Evolutionary conservation across 1,284 basidiomycete genomes (phyloP), one percentile per base, ranked within the genome.

Genomic region (Puccinia hordei): DNA sequence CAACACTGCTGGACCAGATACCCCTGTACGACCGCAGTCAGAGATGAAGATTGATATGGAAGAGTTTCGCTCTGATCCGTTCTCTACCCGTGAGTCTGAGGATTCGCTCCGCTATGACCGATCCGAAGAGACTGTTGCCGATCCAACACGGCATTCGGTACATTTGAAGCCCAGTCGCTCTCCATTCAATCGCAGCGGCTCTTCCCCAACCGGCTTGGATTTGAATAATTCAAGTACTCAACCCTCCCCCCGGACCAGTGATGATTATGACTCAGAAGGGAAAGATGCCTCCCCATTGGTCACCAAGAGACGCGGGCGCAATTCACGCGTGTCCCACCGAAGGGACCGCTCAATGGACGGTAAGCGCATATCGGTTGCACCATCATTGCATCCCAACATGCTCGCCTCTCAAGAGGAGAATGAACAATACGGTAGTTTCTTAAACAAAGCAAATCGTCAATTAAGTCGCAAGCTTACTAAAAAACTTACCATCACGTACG

Each of bases 1-100:
- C 8, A 89, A 92, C 82, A 92, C 93, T 0, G 95, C 92, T 92
- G 88, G 90, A 57, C 88, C 89, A 8, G 81, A 81, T 55, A 82
- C 82, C 61, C 83, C 82, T 49, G 65, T 77, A 30, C 59, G 57
- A 27, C 73, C 55, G 24, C 49, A 38, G 2, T 66, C 59, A 24
- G 74, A 66, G 0, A 76, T 55, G 44, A 76, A 76, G 46, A 76
- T 65, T 51, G 61, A 76, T 15, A 53, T 76, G 44, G 46, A 49
- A 13, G 38, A 44, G 44, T n/a, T 44, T 59, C 53, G 24, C 0
- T 44, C 30, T 19, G 73, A 75, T 41, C 49, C 74, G 9, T 66
- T 76, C 33, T 33, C 74, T 1, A 19, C 41, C 19, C 59, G 33
- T 66, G 61, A 17, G n/a, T 75, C 73, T 19, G 27, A 33, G 17